Conservation (phyloP, 495 filamentous ascomycete species). For the Choiromyces venosus region DNA sequence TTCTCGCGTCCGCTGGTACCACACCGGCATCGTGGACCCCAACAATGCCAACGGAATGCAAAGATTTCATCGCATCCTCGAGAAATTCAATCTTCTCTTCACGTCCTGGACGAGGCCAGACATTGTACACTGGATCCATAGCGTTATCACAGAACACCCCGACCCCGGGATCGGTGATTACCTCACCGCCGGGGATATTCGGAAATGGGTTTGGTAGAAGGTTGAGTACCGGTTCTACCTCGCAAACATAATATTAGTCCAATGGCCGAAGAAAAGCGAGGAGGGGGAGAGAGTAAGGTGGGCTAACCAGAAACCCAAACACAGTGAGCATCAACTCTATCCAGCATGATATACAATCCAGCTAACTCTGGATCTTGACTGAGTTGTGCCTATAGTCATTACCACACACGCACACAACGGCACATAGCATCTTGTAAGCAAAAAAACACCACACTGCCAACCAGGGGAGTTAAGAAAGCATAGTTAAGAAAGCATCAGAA, state of each 20-base stretch:
- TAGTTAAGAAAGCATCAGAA: conserved; percentile 3
- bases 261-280: neutral
- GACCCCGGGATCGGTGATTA: conserved; percentile 52
- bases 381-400: conserved; percentile 47
- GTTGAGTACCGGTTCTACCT: conserved; percentile 49
- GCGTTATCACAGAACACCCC: conserved; percentile 69
- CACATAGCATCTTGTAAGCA: conserved; percentile 11
- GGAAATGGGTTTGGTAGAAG: conserved; percentile 52
- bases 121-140: conserved; percentile 53
- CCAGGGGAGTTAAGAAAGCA: conserved; percentile 6
- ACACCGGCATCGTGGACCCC: conserved; percentile 61
- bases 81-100: conserved; percentile 50
- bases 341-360: conserved; percentile 59
- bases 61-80: conserved; percentile 51
- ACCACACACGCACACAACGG: neutral
- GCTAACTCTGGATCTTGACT: conserved; percentile 49
- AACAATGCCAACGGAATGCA: conserved; percentile 58
- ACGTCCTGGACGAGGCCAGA: conserved; percentile 52
- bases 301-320: conserved; percentile 52
- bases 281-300: neutral
- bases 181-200: conserved; percentile 55
- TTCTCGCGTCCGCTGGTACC: conserved; percentile 48
- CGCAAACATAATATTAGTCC: neutral
- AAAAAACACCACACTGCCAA: conserved; percentile 22
- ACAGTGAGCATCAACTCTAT: conserved; percentile 62